Evolutionary conservation across 192 early-diverging fungal genomes (phyloP).

Genomic region (Coemansia interrupta): DNA sequence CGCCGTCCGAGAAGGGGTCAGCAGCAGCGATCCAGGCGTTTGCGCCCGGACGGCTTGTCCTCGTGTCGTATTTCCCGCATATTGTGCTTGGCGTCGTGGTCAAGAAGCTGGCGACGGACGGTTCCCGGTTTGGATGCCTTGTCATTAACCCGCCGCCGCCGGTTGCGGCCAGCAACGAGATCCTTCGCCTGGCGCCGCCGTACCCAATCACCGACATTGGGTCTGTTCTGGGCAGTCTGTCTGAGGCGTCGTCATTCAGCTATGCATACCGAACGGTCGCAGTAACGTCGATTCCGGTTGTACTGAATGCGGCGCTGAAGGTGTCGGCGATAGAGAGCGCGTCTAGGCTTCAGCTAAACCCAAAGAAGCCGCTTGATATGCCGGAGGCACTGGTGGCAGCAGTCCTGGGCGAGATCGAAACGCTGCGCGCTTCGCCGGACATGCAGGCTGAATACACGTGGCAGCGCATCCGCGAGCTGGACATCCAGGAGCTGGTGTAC

Average conservation of each 20-base stretch:
- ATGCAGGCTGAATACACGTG: conserved; percentile 70
- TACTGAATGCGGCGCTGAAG: conserved; percentile 32
- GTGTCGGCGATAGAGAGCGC: conserved; percentile 3
- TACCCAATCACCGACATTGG: conserved; percentile 26
- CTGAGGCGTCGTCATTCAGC: conserved; percentile 9
- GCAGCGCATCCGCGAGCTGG: conserved; percentile 79
- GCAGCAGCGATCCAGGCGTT: conserved; percentile 65
- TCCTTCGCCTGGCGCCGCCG: conserved; percentile 18
- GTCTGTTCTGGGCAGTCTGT: conserved; percentile 7
- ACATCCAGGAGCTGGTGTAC: conserved; percentile 72
- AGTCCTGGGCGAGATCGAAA: conserved; percentile 26
- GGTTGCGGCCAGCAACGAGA: background rate
- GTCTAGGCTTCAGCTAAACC: conserved; percentile 12
- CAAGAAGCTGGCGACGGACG: conserved; percentile 22
- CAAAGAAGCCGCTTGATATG: conserved; percentile 3
- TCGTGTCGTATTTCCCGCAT: conserved; percentile 67
- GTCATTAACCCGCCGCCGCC: conserved; percentile 31
- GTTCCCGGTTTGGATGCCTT: conserved; percentile 40
- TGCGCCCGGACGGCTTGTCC: conserved; percentile 67
- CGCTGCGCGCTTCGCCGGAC: conserved; percentile 24
- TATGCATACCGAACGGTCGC: conserved; percentile 16
- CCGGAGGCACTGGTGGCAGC: conserved; percentile 48
- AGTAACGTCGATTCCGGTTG: conserved; percentile 18
- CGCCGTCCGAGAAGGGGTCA: conserved; percentile 30
- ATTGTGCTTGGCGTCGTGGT: conserved; percentile 26